Percentiles rank a stretch among this genome's conserved stretches.
phyloP scores from a whole-genome alignment of 495 filamentous ascomycete species.

The Talaromyces adpressus region DNA sequence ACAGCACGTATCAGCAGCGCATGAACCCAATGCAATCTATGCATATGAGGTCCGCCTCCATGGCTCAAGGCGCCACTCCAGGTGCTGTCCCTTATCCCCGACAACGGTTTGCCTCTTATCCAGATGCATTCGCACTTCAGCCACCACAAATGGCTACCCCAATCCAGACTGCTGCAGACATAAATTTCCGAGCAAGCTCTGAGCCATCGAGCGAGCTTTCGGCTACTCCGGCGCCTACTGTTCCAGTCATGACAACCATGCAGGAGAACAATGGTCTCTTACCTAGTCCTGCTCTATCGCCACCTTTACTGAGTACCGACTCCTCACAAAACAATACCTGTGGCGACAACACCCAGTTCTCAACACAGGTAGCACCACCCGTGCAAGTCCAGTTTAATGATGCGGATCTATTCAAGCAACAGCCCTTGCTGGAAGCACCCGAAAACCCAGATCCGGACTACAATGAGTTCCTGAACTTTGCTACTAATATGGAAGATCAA shows the following conservation, averaged over 20 bases:
- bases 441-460: slow-evolving; percentile 2
- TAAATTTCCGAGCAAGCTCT: background rate
- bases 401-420: background rate
- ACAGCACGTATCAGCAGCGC: background rate
- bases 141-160: background rate
- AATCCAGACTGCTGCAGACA: background rate
- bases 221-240: background rate
- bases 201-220: background rate
- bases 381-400: background rate
- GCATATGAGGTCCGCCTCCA: slow-evolving; percentile 1
- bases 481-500: background rate
- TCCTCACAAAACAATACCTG: background rate
- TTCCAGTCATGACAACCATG: background rate
- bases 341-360: background rate
- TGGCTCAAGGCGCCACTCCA: background rate
- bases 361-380: background rate
- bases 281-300: slow-evolving; percentile 3
- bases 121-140: background rate
- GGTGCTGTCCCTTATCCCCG: background rate
- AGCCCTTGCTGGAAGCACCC: background rate
- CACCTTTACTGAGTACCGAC: background rate
- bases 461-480: background rate
- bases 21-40: background rate
- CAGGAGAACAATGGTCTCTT: background rate
- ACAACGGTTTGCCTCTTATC: background rate